Evolutionary conservation across 2,329 filamentous ascomycete genomes (phyloP), one percentile per base, ranked within the genome.

Genomic region (Cercospora zeina): DNA sequence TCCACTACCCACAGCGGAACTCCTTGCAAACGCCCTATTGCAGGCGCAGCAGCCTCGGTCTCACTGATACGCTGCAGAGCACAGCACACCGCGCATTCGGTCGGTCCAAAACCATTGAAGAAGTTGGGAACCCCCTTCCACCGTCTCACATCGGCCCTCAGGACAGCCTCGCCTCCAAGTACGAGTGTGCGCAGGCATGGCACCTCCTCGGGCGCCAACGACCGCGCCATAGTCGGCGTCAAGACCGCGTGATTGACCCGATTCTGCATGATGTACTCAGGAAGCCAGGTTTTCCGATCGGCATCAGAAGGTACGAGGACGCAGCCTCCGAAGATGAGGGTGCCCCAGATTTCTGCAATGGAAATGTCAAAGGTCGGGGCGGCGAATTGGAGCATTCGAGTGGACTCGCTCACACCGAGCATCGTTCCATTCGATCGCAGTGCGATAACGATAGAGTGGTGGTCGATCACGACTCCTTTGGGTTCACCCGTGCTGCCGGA

Each of bases 381-480:
- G 8, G 42, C 42, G 16, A 49, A 49, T 16, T 21, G 13, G 13
- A 49, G 42, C 13, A 49, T 21, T 21, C 42, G 13, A 21, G 42
- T 16, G 14, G 8, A 9, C 19, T 49, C 14, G 7, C 36, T 50
- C 11, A 34, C 34, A 9, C 55, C 55, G n/a, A 58, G 36, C 11
- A 39, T 39, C 8, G 34, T 14, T 8, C 14, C 14, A 14, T 36
- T 36, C 8, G 34, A 8, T 36, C 14, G 8, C 8, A 36, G 34
- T 8, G 34, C 14, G 34, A 36, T 14, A 14, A 8, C 8, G 34
- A 36, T 36, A 36, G 34, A 36, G 14, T 14, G 34, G 24, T 65
- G 62, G 2, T 49, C 53, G 13, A 65, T 56, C 16, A 58, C 39
- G 4, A 62, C 60, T 37, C 60, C 60, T 45, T 62, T 62, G 10